Evolutionary conservation across 1,284 basidiomycete species (phyloP).

Genomic region (Puccinia polysora): DNA sequence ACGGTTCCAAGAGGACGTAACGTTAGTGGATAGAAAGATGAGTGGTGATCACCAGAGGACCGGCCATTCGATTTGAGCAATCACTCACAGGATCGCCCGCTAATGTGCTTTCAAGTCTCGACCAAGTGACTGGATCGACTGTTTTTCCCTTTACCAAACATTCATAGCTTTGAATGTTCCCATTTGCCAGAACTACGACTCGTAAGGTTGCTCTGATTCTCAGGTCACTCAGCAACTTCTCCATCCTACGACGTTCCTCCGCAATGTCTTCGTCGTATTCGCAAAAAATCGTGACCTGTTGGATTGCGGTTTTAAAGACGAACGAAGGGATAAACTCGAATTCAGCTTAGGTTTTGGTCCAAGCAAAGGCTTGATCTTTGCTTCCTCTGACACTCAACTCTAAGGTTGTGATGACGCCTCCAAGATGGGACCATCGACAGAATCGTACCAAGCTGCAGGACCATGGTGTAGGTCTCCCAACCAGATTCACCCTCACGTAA

Average conservation of each 20-base stretch:
- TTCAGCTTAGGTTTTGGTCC: background rate
- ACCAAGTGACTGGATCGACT: constrained; percentile 16
- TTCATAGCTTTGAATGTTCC: constrained; percentile 30
- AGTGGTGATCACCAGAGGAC: background rate
- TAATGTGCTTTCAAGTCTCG: constrained; percentile 23
- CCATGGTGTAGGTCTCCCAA: constrained; percentile 42
- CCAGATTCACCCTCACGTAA: constrained; percentile 36
- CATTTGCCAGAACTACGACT: constrained; percentile 36
- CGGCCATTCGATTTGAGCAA: background rate
- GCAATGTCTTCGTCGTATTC: constrained; percentile 33
- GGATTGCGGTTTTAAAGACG: too few species aligned
- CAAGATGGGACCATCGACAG: constrained; percentile 40
- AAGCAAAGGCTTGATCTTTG: background rate
- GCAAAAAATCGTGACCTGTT: constrained; percentile 37
- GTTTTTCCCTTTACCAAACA: constrained; percentile 33
- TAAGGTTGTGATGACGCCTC: constrained; percentile 27
- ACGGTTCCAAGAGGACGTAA: background rate
- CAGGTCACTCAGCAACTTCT: constrained; percentile 35
- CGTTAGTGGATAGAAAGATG: background rate
- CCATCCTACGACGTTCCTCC: constrained; percentile 36
- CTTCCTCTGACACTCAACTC: constrained; percentile 9
- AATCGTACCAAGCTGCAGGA: constrained; percentile 34
- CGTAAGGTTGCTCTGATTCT: constrained; percentile 27
- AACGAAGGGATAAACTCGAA: background rate
- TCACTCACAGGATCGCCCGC: constrained; percentile 33